These are phyloP conservation scores for Kurtzmaniella quercitrusa DNA, from an alignment of 1,139 yeast genomes.

Conservation along the genomic window DNA sequence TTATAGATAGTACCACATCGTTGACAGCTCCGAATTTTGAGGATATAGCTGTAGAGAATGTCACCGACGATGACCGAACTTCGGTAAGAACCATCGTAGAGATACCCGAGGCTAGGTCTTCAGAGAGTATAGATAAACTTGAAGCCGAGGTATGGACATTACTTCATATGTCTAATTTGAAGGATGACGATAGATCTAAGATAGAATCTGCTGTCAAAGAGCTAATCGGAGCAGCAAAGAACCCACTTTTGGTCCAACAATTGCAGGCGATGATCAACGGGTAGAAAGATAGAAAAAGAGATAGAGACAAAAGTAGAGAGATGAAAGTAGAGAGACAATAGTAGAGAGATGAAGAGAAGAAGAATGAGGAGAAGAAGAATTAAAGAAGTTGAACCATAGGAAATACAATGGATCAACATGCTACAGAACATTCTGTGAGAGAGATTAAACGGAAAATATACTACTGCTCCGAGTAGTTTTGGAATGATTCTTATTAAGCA, in stretches of 20 bases:
- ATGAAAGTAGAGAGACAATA: too few species aligned
- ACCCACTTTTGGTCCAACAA: slow-evolving; percentile 2
- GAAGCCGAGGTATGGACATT: neutral
- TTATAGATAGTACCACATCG: slow-evolving; percentile 20
- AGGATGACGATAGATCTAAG: slow-evolving; percentile 7
- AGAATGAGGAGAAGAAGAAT: too few species aligned
- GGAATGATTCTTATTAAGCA: too few species aligned
- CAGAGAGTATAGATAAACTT: neutral
- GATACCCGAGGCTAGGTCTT: neutral
- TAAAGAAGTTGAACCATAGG: too few species aligned
- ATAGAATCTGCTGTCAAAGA: slow-evolving; percentile 6
- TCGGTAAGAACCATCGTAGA: slow-evolving; percentile 1
- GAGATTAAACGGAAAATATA: too few species aligned
- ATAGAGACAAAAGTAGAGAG: neutral
- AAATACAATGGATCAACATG: too few species aligned
- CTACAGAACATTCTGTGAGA: too few species aligned
- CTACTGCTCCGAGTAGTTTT: too few species aligned
- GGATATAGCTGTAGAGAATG: slow-evolving; percentile 1
- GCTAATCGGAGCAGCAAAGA: neutral
- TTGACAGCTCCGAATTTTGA: slow-evolving; percentile 27
- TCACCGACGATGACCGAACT: slow-evolving; percentile 1
- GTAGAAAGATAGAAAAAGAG: slow-evolving; percentile 4
- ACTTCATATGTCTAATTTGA: slow-evolving; percentile 1
- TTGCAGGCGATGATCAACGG: slow-evolving; percentile 14
- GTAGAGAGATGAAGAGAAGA: too few species aligned